phyloP scores from a whole-genome alignment of 2,329 filamentous ascomycete species.

The Colletotrichum musicola region DNA sequence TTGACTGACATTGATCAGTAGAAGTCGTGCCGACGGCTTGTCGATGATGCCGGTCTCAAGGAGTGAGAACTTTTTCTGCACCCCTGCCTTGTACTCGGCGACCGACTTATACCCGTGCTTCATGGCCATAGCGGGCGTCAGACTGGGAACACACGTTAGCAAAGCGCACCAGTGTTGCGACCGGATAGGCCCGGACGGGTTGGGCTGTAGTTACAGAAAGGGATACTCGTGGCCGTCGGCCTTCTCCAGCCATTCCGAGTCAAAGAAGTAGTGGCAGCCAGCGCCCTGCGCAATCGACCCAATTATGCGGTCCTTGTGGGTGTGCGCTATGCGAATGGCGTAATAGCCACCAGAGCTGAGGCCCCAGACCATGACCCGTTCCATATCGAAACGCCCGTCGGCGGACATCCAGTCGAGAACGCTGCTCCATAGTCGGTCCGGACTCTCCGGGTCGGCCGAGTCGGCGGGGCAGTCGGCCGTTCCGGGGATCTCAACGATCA shows the following conservation, averaged over 20 bases:
- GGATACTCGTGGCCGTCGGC: constrained; percentile 77
- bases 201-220: constrained; percentile 59
- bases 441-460: constrained; percentile 67
- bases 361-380: constrained; percentile 72
- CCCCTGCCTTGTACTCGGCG: constrained; percentile 66
- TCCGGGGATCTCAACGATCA: constrained; percentile 68
- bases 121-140: constrained; percentile 67
- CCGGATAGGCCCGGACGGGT: neutral
- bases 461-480: constrained; percentile 74
- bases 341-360: constrained; percentile 77
- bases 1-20: constrained; percentile 69
- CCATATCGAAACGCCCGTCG: constrained; percentile 67
- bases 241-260: constrained; percentile 66
- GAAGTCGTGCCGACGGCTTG: constrained; percentile 65
- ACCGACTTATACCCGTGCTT: constrained; percentile 72
- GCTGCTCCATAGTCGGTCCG: constrained; percentile 73
- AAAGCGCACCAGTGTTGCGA: too few species aligned
- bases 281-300: constrained; percentile 72
- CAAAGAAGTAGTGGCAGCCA: constrained; percentile 67
- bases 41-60: constrained; percentile 70
- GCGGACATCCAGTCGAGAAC: constrained; percentile 70
- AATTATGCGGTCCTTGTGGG: constrained; percentile 66
- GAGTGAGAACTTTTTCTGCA: constrained; percentile 72
- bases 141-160: constrained; percentile 45
- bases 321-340: constrained; percentile 75